Base-by-base conservation (phyloP, 108 stramenopile genomes). In the Nitzschia inconspicua region DNA sequence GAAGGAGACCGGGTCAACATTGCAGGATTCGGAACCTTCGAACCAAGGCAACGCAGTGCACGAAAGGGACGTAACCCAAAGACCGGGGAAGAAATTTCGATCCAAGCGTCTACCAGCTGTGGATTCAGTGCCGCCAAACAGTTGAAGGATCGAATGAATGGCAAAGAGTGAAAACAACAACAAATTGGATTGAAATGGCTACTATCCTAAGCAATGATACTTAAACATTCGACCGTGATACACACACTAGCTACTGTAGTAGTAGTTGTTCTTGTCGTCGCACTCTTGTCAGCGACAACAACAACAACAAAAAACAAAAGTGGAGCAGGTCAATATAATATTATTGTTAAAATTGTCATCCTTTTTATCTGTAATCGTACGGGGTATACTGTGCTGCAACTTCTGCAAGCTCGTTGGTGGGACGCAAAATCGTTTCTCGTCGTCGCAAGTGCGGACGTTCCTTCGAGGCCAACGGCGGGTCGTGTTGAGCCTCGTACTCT, bases 11-110 rank as follows among this genome's bases (percentile, higher is more conserved):
- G 79, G 44, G 73, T 94, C 44, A 67, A 58, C 29, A 59, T 96
- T 19, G 70, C 79, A 28, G 95, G 95, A 40, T 93, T 96, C 76
- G 95, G 95, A 22, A 87, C 91, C 31, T 96, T 96, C 76, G 80
- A 88, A 75, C 52, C 81, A 18, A 72, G 81, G 49, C 64, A 57
- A 28, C 73, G 95, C 47, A 70, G 77, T 31, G 93, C 88, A 35
- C 73, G 95, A 16, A 88, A 75, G 62, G 95, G 93, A 51, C 73
- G 95, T 11, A 96, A 96, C 70, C 95, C 95, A 8, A 78, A 86
- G 43, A 96, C 93, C 26, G 95, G 93, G 2, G 95, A 95, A 60
- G 73, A 87, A 46, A 79, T 96, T 50, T 65, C 84, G 14, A 94
- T 96, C 54, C 60, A 66, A 44, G 92, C 91, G n/a, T 61, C 55